Evolutionary conservation across 768 basidiomycete species (phyloP).

Genomic region (Pleurotus ostreatus): DNA sequence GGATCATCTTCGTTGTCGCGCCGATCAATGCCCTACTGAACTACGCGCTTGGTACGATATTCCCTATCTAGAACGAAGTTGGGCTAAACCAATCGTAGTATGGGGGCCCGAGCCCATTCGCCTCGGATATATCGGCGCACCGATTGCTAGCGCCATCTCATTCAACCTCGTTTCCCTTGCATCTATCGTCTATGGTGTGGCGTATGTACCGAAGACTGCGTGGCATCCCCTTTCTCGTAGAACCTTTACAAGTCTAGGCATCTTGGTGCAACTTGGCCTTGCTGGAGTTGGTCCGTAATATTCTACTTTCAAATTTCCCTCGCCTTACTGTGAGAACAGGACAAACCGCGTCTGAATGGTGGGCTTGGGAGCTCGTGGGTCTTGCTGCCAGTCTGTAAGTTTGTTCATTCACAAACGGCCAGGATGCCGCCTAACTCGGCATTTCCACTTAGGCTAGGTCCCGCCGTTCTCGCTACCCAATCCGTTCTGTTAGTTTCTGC

Average conservation of each 20-base stretch:
- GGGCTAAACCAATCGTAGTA: slow-evolving; percentile 34
- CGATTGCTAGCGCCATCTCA: slow-evolving; percentile 82
- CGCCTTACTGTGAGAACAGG: slow-evolving; percentile 25
- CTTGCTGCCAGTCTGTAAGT: slow-evolving; percentile 47
- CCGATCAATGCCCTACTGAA: slow-evolving; percentile 84
- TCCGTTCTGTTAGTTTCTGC: slow-evolving; percentile 77
- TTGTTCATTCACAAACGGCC: too few relatives aligned
- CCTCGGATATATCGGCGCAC: slow-evolving; percentile 90
- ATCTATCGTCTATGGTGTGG: slow-evolving; percentile 61
- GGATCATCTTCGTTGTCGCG: slow-evolving; percentile 76
- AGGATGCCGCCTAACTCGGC: too few relatives aligned
- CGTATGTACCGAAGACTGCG: slow-evolving; percentile 63
- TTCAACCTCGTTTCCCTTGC: slow-evolving; percentile 77
- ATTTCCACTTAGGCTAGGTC: slow-evolving; percentile 55
- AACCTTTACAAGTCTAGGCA: slow-evolving; percentile 63
- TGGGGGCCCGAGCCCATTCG: slow-evolving; percentile 81
- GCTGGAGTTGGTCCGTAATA: slow-evolving; percentile 64
- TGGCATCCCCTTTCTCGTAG: slow-evolving; percentile 74
- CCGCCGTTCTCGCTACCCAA: slow-evolving; percentile 81
- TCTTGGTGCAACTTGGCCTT: slow-evolving; percentile 71
- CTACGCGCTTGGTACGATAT: slow-evolving; percentile 65
- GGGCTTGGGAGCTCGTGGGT: slow-evolving; percentile 90
- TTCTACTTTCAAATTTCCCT: neutral
- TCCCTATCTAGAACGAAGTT: neutral
- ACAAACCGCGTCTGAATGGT: slow-evolving; percentile 91